phyloP scores from a whole-genome alignment of 805 yeast genomes.

The Saturnispora galanensis region DNA sequence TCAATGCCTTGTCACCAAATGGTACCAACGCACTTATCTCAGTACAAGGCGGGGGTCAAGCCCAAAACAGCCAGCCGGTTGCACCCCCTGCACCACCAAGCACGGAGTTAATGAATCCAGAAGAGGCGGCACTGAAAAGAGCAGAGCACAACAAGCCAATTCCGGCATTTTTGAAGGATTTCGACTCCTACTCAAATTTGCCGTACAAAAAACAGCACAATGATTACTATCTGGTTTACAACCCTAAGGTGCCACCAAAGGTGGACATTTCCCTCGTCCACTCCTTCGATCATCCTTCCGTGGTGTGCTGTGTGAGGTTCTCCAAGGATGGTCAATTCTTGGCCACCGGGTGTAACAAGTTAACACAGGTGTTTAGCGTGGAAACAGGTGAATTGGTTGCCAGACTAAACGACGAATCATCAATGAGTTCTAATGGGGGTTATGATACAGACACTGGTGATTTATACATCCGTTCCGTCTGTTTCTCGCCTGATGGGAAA shows the following conservation, averaged over 20 bases:
- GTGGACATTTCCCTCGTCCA: slow-evolving; percentile 84
- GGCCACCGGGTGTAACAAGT: slow-evolving; percentile 95
- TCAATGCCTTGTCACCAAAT: too few relatives aligned
- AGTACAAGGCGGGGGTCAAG: too few relatives aligned
- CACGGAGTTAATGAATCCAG: slow-evolving; percentile 8
- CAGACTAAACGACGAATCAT: slow-evolving; percentile 71
- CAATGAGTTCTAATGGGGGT: slow-evolving; percentile 32
- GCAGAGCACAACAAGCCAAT: slow-evolving; percentile 60
- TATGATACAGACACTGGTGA: slow-evolving; percentile 67
- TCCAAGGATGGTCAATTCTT: slow-evolving; percentile 82
- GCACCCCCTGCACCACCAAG: not conserved
- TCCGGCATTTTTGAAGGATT: slow-evolving; percentile 71
- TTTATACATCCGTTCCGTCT: slow-evolving; percentile 87
- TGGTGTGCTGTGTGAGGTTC: slow-evolving; percentile 94
- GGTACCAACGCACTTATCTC: too few relatives aligned
- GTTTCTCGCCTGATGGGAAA: slow-evolving; percentile 93
- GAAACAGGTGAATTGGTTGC: slow-evolving; percentile 86
- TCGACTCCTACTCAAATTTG: slow-evolving; percentile 69
- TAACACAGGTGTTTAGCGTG: slow-evolving; percentile 90
- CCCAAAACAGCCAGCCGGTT: too few relatives aligned
- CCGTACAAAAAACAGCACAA: slow-evolving; percentile 72
- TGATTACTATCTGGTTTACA: slow-evolving; percentile 83
- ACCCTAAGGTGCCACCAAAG: slow-evolving; percentile 68
- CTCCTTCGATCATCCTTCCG: slow-evolving; percentile 85
- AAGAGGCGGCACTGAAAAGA: slow-evolving; percentile 30